Conservation (phyloP, 2,329 filamentous ascomycete species). For the Ramularia collo-cygni region DNA sequence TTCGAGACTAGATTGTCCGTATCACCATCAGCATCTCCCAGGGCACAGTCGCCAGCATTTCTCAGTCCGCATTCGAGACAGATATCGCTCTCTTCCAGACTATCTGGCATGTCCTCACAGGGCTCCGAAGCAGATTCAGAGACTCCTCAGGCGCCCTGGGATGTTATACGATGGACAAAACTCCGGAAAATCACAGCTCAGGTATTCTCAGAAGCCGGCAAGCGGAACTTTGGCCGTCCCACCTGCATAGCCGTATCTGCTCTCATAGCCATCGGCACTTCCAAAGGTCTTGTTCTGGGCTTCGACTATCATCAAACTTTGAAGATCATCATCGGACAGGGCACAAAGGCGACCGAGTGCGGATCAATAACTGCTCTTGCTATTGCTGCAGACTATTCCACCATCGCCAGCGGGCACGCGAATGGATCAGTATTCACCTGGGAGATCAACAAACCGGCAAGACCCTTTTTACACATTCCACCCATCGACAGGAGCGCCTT, state of each 20-base stretch:
- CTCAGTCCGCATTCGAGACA: constrained; percentile 71
- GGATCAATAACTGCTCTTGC: constrained; percentile 81
- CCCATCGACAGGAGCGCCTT: constrained; percentile 60
- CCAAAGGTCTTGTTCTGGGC: constrained; percentile 86
- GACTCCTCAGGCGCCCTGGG: constrained; percentile 75
- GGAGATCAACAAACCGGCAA: constrained; percentile 76
- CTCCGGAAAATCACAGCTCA: constrained; percentile 82
- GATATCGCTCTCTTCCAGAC: constrained; percentile 27
- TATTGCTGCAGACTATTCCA: constrained; percentile 88
- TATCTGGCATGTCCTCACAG: constrained; percentile 65
- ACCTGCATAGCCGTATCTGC: constrained; percentile 86
- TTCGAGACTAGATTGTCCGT: constrained; percentile 83
- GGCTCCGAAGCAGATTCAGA: constrained; percentile 43
- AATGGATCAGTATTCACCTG: constrained; percentile 93
- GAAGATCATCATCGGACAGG: constrained; percentile 87
- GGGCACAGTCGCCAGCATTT: constrained; percentile 71
- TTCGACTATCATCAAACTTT: constrained; percentile 97
- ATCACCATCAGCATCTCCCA: constrained; percentile 52
- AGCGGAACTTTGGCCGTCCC: constrained; percentile 83
- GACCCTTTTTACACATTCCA: constrained; percentile 81
- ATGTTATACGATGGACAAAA: constrained; percentile 93
- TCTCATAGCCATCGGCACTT: constrained; percentile 82
- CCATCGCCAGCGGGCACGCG: constrained; percentile 81
- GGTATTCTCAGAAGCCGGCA: constrained; percentile 86
- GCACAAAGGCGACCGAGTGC: constrained; percentile 89